Evolutionary conservation across 2,329 filamentous ascomycete species (phyloP), one percentile per base, ranked within the genome.

Genomic region (Stemphylium vesicarium): DNA sequence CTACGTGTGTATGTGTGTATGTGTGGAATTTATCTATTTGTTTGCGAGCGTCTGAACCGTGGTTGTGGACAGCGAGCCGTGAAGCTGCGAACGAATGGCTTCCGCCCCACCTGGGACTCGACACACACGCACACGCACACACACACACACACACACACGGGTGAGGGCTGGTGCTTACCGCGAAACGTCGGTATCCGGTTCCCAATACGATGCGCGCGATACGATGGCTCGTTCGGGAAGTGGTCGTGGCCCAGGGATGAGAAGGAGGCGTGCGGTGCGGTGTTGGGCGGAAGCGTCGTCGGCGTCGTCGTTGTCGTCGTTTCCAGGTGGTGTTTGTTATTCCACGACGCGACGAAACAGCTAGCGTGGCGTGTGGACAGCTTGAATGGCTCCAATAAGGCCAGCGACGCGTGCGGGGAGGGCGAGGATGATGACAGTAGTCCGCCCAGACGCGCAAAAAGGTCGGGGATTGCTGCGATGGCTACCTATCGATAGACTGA

Each of bases 91-190:
- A 38, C 22, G 22, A 24, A 24, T 29, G 36, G 35, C 40, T 35
- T 43, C 35, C 47, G 57, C 60, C 56, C 60, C 57, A 52, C 55
- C 37, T 44, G 53, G 45, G 50, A 64, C 57, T 65, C 58, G 60
- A 63, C 43, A 24, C 35, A 42, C 32, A 20, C n/a, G n/a, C n/a
- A n/a, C n/a, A n/a, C n/a, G 16, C 26, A 36, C 26, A 24, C 39
- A 18, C 38, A 41, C 46, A 22, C 36, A 42, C 38, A 24, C 26
- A 39, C 20, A 35, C 18, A 35, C 11, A 24, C 41, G 31, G 22
- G 31, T 35, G 42, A 55, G 41, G 48, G 54, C 26, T 50, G 48
- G 50, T 55, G 54, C 57, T 60, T 60, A 60, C 57, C 50, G 50
- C 54, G 41, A 50, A 50, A 45, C 11, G 57, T 50, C 47, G 50